A percentile compares a stretch with the other conserved stretches of the same genome.
phyloP scores from a whole-genome alignment of 495 filamentous ascomycete species.

The Letharia lupina region DNA sequence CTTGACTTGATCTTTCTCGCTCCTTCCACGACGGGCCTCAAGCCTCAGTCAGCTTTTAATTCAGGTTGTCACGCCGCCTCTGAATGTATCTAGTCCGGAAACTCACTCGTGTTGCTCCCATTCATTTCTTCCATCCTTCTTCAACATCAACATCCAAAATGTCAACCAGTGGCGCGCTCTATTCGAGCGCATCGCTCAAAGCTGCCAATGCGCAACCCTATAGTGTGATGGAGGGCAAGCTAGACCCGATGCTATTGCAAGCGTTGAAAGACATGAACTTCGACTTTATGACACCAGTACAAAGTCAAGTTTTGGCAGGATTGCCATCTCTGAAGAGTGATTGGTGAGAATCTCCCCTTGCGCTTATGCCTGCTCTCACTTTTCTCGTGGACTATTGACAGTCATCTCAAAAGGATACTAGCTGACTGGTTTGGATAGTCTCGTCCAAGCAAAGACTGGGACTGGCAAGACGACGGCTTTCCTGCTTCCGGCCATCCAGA shows the following conservation, averaged over 20 bases:
- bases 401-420: slow-evolving; percentile 2
- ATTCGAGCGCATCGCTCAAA: slow-evolving; percentile 23
- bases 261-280: slow-evolving; percentile 40
- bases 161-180: slow-evolving; percentile 18
- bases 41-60: background rate
- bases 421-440: slow-evolving; percentile 20
- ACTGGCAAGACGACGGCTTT: slow-evolving; percentile 81
- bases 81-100: slow-evolving; percentile 4
- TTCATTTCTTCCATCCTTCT: background rate
- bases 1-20: slow-evolving; percentile 9
- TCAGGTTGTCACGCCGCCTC: background rate
- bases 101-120: background rate
- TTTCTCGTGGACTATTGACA: background rate
- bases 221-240: slow-evolving; percentile 38
- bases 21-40: background rate
- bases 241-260: slow-evolving; percentile 40
- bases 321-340: slow-evolving; percentile 45
- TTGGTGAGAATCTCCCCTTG: slow-evolving; percentile 29
- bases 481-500: slow-evolving; percentile 64
- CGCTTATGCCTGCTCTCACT: slow-evolving; percentile 7
- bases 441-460: slow-evolving; percentile 77
- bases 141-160: slow-evolving; percentile 8
- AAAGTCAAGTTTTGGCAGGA: slow-evolving; percentile 44
- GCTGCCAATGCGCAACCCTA: slow-evolving; percentile 31
- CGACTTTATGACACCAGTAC: slow-evolving; percentile 48